Evolutionary conservation across 805 yeast genomes (phyloP), one percentile per base, ranked within the genome.

Genomic region (Groenewaldozyma salmanticensis): DNA sequence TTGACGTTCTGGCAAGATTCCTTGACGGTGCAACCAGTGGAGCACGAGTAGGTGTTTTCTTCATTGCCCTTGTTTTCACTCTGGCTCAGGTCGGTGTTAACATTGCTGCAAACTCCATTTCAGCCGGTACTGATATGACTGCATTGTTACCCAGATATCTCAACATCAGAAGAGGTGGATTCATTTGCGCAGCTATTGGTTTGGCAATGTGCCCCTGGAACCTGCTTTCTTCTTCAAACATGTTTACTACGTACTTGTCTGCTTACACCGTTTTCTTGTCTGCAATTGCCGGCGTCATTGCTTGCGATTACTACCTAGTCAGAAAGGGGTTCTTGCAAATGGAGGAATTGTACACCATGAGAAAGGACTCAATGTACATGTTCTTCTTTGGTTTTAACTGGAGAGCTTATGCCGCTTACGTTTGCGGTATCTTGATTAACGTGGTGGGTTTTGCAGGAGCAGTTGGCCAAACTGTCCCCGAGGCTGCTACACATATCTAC

Each of bases 361-460:
- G 55, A 49, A 58, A 61, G 4, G 62, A 64, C 24, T 55, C 68
- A 5, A 59, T 64, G 42, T 87, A 86, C 64, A 71, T 71, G 62
- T 85, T 74, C 62, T 70, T 72, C 52, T 61, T 66, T 37, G 95
- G 95, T 31, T 52, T 75, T 59, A 84, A 85, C 57, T 83, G 94
- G 92, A 71, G 94, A 58, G 95, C 90, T 1, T 77, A 74, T 50
- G 75, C 70, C 24, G 92, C 95, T 1, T 86, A 86, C 58, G 58
- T 86, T 49, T 70, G 79, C 50, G 95, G 95, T 42, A 79, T 87
- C 44, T 65, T 77, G 27, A 92, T 94, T 36, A 86, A 85, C 53
- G 79, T 86, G 54, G 81, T 81, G 17, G 96, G 96, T 1, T 86
- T 86, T 52, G 90, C 80, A 4, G 66, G 94, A 48, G 86, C 87